Evolutionary conservation across 805 yeast species (phyloP), one percentile per base, ranked within the genome.

Genomic region (Candida succiphila): DNA sequence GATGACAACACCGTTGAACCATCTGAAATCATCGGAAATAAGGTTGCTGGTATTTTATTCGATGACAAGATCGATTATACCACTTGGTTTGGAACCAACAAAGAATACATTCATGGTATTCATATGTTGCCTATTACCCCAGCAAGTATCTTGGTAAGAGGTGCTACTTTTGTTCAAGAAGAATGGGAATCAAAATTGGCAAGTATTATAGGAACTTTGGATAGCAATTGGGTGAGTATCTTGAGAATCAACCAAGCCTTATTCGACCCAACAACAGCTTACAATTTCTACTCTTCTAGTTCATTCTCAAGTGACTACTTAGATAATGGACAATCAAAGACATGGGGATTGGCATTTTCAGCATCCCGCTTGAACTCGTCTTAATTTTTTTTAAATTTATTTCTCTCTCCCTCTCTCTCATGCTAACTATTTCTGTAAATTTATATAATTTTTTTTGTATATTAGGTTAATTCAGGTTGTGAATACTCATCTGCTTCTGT

Each of bases 321-420:
- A 31, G 96, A 88, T 48, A 72, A 73, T 37, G 96, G 96, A 2
- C 89, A 86, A 67, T 77, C 89, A 19, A 61, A 77, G 40, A 80
- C 96, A 0, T 87, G 95, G 94, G 78, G 88, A 10, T 61, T 87
- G 41, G 76, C 94, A 0, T 83, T 72, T 43, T 66, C 84, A 30
- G 95, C 72, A 6, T 78, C 70, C 16, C 53, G 63, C 32, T 63
- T 61, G 7, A 63, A 60, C 25, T 20, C 40, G 8, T 12, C 34
- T 29, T 24, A 25, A 29, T 29, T 27, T 5, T 27, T 7, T 17
- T 25, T 15, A 23, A n/a, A 15, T 28, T 27, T 27, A 26, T 19
- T 26, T 4, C 19, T 17, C 18, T 13, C 27, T 9, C 13, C 24
- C 24, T 7, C 4, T 17, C 18, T 25, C 18, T 28, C 19, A n/a